Conservation (phyloP, 768 basidiomycete species). For the Leccinum ochraceum region DNA sequence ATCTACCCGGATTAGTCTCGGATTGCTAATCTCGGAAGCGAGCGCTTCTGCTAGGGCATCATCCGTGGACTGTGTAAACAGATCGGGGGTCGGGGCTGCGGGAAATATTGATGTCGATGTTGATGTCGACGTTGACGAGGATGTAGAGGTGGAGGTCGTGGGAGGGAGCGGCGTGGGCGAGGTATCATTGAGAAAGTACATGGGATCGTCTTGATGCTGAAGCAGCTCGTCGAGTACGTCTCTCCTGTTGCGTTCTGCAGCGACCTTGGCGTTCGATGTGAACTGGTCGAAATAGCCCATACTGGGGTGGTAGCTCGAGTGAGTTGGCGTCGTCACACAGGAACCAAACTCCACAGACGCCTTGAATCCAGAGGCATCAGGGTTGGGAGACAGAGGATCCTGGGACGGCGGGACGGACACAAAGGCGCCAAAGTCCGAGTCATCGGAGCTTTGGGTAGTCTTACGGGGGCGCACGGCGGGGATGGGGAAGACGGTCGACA, state of each 20-base stretch:
- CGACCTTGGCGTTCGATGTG: slow-evolving; percentile 53
- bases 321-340: background rate
- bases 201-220: slow-evolving; percentile 66
- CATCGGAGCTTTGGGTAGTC: slow-evolving; percentile 30
- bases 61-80: slow-evolving; percentile 35
- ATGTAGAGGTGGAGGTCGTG: background rate
- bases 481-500: background rate
- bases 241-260: slow-evolving; percentile 52
- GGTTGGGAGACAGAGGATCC: slow-evolving; percentile 40
- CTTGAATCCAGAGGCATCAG: background rate
- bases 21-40: slow-evolving; percentile 29
- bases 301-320: slow-evolving; percentile 25
- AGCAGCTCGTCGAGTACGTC: slow-evolving; percentile 65
- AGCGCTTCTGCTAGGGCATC: slow-evolving; percentile 41
- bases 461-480: slow-evolving; percentile 8
- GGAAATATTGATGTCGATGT: background rate
- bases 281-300: slow-evolving; percentile 63
- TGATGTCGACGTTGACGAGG: background rate
- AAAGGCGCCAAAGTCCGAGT: slow-evolving; percentile 63
- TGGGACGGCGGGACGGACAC: slow-evolving; percentile 55
- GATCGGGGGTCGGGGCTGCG: slow-evolving; percentile 35
- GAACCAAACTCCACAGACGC: background rate
- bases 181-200: slow-evolving; percentile 53
- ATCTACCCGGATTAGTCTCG: slow-evolving; percentile 6
- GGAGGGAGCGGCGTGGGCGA: slow-evolving; percentile 10